Base-by-base conservation (phyloP, 2,329 filamentous ascomycete species). In the Capronia americana region DNA sequence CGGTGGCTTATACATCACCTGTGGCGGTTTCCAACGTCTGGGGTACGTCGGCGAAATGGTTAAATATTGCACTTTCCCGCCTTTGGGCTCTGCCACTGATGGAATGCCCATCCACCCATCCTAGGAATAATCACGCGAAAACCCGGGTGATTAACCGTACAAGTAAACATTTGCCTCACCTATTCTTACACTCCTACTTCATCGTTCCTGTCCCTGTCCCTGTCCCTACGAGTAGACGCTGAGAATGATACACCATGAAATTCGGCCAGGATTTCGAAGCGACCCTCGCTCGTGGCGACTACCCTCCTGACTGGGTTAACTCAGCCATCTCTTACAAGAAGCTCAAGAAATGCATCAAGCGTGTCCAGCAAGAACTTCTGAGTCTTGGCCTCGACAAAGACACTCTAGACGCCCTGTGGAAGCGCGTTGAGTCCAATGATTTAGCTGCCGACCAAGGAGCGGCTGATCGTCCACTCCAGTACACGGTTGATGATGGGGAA, bases 331-430 rank as follows among this genome's bases (percentile, higher is more conserved):
- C 91, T 2, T 96, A 96, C 77, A 86, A 89, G 53, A 87, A 92
- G 77, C 85, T 96, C 64, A 96, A 96, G 79, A 96, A 96, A 81
- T 92, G 91, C 78, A 89, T 96, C 75, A 94, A 93, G 75, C 89
- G 89, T 75, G 89, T 96, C 57, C 87, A 89, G 70, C 80, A 82
- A 59, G 92, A 96, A 80, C 84, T 96, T 60, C 80, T 83, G 48
- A 83, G 85, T 38, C 80, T 94, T 14, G 92, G 92, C 7, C 86
- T 96, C 32, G 90, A 92, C 70, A 86, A 86, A 4, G 84, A 89
- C 10, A 92, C 90, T 1, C 80, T 96, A 63, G 84, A 87, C 55
- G 85, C 86, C 64, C 83, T 95, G 30, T 91, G 62, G 81, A 84
- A 63, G 78, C 82, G 32, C 79, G 83, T 67, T 79, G 82, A 73